Evolutionary conservation across 345 rosid species (phyloP).

Genomic region (Ceriops decandra): DNA sequence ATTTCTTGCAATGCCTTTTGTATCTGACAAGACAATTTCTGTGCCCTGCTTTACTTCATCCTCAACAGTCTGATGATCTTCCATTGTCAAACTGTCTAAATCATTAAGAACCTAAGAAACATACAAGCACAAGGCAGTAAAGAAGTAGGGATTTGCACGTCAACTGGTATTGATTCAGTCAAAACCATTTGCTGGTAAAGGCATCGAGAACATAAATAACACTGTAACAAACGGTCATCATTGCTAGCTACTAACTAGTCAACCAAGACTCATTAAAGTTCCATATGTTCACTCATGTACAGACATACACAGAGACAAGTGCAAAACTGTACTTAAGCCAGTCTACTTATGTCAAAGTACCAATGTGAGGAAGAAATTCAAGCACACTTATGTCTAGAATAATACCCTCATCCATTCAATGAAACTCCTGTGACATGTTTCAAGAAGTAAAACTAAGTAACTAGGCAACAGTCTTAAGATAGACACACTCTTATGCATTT

Average conservation of each 20-base stretch:
- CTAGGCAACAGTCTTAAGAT: no score
- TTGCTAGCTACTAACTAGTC: neutral
- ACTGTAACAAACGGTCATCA: neutral
- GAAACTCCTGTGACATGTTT: neutral
- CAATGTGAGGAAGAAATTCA: neutral
- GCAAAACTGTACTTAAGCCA: neutral
- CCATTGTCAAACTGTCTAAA: constrained; percentile 40
- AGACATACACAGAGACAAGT: neutral
- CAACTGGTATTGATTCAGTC: constrained; percentile 6
- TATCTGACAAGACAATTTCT: constrained; percentile 25
- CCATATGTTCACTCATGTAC: no score
- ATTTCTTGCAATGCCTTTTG: constrained; percentile 28
- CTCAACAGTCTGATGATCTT: constrained; percentile 37
- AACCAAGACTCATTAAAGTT: neutral
- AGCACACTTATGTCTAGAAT: neutral
- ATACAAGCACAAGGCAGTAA: constrained; percentile 4
- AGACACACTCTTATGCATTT: no score
- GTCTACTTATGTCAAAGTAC: neutral
- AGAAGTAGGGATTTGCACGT: neutral
- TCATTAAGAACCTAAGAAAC: constrained; percentile 34
- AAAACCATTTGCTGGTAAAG: neutral
- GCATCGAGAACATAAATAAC: neutral
- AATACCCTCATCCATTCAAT: neutral
- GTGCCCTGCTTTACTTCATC: constrained; percentile 33
- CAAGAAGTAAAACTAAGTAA: no score